Conservation (phyloP, 1,139 yeast genomes). For the Yamadazyma atmosphaerica region DNA sequence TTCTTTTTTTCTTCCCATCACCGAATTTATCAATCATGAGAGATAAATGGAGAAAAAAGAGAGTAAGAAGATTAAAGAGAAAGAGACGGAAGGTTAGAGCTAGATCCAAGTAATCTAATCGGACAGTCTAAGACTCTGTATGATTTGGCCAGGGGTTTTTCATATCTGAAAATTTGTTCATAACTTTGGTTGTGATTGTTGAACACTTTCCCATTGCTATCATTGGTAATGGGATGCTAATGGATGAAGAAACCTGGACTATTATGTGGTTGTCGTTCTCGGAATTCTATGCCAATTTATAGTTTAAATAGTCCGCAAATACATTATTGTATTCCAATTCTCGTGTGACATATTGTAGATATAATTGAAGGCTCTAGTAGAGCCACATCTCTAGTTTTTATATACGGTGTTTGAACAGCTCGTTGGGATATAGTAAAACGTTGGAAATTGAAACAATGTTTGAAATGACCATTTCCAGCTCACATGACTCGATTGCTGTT, state of each 20-base stretch:
- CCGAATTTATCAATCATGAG: slow-evolving; percentile 54
- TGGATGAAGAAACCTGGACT: background rate
- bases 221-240: background rate
- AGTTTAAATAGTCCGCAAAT: slow-evolving; percentile 6
- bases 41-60: slow-evolving; percentile 98
- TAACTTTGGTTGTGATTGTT: background rate
- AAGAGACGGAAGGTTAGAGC: slow-evolving; percentile 99
- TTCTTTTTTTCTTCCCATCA: slow-evolving; percentile 13
- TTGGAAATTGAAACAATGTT: too few species aligned
- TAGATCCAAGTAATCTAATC: slow-evolving; percentile 90
- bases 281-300: slow-evolving; percentile 1
- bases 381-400: too few species aligned
- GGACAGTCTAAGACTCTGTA: slow-evolving; percentile 3
- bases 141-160: background rate
- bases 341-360: too few species aligned
- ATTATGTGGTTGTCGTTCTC: background rate
- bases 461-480: too few species aligned
- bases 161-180: background rate
- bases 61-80: slow-evolving; percentile 99
- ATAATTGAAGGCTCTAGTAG: too few species aligned
- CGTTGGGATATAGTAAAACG: too few species aligned
- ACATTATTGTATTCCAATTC: slow-evolving; percentile 10
- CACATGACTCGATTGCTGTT: background rate
- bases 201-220: background rate
- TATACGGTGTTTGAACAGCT: too few species aligned